Base-by-base conservation (phyloP, 1,139 yeast genomes). In the Suhomyces panamericanus region DNA sequence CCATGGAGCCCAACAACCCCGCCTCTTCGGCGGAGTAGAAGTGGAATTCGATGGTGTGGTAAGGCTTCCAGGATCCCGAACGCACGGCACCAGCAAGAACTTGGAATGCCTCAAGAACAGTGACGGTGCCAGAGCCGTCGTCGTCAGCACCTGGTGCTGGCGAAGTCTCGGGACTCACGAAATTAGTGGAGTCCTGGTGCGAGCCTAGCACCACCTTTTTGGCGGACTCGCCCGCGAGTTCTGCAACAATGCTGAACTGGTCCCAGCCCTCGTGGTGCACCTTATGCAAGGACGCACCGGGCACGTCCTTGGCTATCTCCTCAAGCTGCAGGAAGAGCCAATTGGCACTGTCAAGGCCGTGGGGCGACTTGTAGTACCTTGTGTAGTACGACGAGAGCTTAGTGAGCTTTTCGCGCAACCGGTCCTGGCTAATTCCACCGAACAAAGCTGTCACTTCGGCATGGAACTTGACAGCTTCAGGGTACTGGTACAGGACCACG, bases 61-160 rank as follows among this genome's bases (percentile, higher is more conserved):
- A 69, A 3, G 93, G 91, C 46, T 65, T 59, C 53, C 80, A 75
- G 0, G 52, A 48, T 0, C 76, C 80, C 10, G 57, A 46, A 17
- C 54, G 56, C 41, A 64, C 63, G 8, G 63, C 66, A 15, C 67
- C 70, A 15, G 78, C 64, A 34, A 87, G 67, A 9, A 87, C 64
- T 49, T 95, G 77, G 57, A 90, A 76, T 0, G 90, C 82, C 62
- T 90, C 96, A 44, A 89, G 66, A 35, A 78, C 77, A 3, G 96
- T 86, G 6, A 85, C 83, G 4, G 91, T 83, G 7, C 98, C 98
- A 4, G 93, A 82, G 1, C 96, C 96, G 62, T 91, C 89, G 58
- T 91, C 99, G 63, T 91, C 98, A 4, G 96, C 97, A 5, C 98
- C 99, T 1, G 98, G 98, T 0, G 97, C 90, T 36, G 80, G 76